Evolutionary conservation across 208 protist genomes (phyloP).

Genomic region (Borovskyia barvae): DNA sequence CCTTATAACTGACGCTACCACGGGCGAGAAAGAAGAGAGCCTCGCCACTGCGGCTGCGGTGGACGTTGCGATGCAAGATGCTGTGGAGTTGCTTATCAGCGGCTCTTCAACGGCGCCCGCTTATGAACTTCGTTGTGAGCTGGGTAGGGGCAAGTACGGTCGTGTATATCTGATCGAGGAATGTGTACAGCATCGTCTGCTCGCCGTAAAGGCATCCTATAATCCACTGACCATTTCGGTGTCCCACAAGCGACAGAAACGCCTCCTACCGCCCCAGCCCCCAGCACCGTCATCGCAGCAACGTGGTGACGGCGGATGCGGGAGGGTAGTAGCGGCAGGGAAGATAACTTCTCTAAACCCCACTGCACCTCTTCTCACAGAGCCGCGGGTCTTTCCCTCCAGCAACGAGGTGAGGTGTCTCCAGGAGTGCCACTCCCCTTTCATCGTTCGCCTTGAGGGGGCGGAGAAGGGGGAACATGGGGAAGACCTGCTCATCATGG

Average conservation of each 20-base stretch:
- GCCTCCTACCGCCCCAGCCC: constrained; percentile 7
- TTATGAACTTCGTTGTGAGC: constrained; percentile 22
- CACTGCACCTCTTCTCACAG: neutral
- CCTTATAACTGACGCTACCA: neutral
- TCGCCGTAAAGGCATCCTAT: constrained; percentile 28
- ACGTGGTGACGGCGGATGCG: neutral
- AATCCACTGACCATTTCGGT: constrained; percentile 15
- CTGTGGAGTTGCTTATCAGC: constrained; percentile 13
- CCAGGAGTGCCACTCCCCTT: constrained; percentile 27
- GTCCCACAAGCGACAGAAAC: constrained; percentile 6
- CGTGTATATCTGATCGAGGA: constrained; percentile 24
- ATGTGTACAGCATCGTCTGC: constrained; percentile 16
- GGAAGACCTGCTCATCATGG: constrained; percentile 60
- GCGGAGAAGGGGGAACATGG: constrained; percentile 27
- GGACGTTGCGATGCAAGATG: neutral
- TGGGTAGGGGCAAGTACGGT: constrained; percentile 23
- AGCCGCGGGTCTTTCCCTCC: constrained; percentile 6
- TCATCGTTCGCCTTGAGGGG: constrained; percentile 18
- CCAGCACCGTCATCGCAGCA: too few species aligned
- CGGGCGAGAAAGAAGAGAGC: too few species aligned
- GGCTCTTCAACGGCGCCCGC: constrained; percentile 1
- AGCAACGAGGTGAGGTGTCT: constrained; percentile 32
- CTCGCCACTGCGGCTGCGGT: neutral
- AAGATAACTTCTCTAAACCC: neutral
- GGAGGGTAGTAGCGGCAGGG: neutral